Conservation (phyloP, 192 early-diverging fungal species). For the Backusella circina region DNA sequence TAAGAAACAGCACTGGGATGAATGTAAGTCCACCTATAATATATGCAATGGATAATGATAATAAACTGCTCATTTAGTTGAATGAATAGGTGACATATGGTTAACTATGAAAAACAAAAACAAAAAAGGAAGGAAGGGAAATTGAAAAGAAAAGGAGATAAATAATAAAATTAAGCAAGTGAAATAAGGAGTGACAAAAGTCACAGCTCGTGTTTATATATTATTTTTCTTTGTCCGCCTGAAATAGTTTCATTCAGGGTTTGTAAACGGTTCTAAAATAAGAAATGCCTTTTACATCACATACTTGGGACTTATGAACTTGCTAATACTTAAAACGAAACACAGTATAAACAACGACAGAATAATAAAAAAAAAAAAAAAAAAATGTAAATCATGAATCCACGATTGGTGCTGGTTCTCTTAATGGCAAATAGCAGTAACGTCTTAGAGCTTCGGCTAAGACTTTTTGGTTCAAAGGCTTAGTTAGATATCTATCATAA, state of each 20-base stretch:
- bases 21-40: slow-evolving; percentile 43
- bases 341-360: not conserved
- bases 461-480: slow-evolving; percentile 11
- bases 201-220: slow-evolving; percentile 2
- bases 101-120: not conserved
- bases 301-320: not conserved
- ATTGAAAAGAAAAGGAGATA: not conserved
- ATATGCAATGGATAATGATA: slow-evolving; percentile 34
- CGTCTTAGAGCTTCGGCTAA: not conserved
- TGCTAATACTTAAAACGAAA: not conserved
- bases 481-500: slow-evolving; percentile 9
- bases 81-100: not conserved
- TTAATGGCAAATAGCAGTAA: slow-evolving; percentile 7
- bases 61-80: not conserved
- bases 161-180: slow-evolving; percentile 3
- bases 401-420: not conserved
- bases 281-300: not conserved
- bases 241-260: not conserved
- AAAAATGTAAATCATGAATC: not conserved
- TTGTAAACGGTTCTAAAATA: not conserved
- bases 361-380: not conserved
- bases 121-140: not conserved
- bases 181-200: slow-evolving; percentile 3
- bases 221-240: not conserved
- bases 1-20: slow-evolving; percentile 32